phyloP scores from a whole-genome alignment of 1,139 yeast genomes.

The Zygoascus sp. region DNA sequence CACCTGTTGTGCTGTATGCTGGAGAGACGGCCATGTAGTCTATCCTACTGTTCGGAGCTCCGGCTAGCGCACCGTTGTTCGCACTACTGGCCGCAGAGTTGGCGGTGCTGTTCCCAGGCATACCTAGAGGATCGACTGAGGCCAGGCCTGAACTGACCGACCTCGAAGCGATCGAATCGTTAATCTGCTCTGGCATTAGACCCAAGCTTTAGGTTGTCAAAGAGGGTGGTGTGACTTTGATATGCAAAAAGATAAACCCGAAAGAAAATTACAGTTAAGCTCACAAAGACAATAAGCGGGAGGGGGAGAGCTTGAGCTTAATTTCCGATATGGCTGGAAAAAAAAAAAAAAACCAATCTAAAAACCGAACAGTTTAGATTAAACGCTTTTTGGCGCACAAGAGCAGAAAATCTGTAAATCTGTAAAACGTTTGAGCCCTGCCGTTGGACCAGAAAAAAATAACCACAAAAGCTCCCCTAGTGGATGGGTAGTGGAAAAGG shows the following conservation, averaged over 20 bases:
- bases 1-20: neutral
- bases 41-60: neutral
- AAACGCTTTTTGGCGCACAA: too few relatives aligned
- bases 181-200: neutral
- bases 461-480: too few relatives aligned
- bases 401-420: too few relatives aligned
- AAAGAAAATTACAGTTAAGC: neutral
- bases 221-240: constrained; percentile 1
- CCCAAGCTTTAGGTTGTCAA: too few relatives aligned
- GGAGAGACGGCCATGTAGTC: neutral
- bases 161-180: neutral
- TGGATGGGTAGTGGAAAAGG: too few relatives aligned
- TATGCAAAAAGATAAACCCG: neutral
- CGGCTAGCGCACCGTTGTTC: neutral
- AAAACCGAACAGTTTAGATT: too few relatives aligned
- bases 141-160: neutral
- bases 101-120: neutral
- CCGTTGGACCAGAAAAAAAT: too few relatives aligned
- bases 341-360: too few relatives aligned
- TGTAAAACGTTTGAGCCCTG: too few relatives aligned
- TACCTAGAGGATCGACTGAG: neutral
- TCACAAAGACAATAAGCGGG: neutral
- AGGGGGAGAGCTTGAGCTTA: too few relatives aligned
- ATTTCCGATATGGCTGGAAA: too few relatives aligned
- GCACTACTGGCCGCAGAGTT: neutral